Conservation (phyloP, 2,329 filamentous ascomycete genomes). For the Tolypocladium sp. region DNA sequence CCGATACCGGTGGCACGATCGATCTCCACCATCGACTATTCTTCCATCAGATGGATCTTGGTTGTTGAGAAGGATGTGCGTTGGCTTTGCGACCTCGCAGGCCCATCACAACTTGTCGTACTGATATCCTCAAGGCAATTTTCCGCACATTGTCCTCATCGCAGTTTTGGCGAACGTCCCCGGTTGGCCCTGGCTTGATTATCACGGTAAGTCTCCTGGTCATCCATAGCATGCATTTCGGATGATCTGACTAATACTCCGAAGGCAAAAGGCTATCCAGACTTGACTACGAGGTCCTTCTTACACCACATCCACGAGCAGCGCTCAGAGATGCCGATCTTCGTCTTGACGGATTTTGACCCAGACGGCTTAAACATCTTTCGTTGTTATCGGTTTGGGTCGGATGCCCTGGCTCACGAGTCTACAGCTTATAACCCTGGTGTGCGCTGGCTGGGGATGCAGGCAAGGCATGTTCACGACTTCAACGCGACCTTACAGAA, state of each 20-base stretch:
- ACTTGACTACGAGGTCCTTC: slow-evolving; percentile 60
- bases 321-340: slow-evolving; percentile 44
- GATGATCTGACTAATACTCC: neutral
- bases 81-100: neutral
- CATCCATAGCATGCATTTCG: neutral
- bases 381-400: slow-evolving; percentile 64
- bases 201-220: slow-evolving; percentile 47
- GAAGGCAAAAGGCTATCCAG: slow-evolving; percentile 76
- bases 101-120: neutral
- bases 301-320: slow-evolving; percentile 42
- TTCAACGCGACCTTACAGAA: neutral
- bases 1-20: slow-evolving; percentile 47
- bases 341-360: slow-evolving; percentile 64
- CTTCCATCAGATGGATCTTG: slow-evolving; percentile 51
- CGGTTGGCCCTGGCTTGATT: slow-evolving; percentile 50
- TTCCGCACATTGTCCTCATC: slow-evolving; percentile 58
- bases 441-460: slow-evolving; percentile 58
- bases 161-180: slow-evolving; percentile 40
- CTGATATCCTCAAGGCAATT: slow-evolving; percentile 47
- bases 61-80: slow-evolving; percentile 71
- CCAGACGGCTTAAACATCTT: slow-evolving; percentile 69
- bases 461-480: slow-evolving; percentile 28
- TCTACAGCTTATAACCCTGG: slow-evolving; percentile 35
- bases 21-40: slow-evolving; percentile 40
- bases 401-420: slow-evolving; percentile 53